phyloP scores from a whole-genome alignment of 2,329 filamentous ascomycete species.

The Penicillium sp. region DNA sequence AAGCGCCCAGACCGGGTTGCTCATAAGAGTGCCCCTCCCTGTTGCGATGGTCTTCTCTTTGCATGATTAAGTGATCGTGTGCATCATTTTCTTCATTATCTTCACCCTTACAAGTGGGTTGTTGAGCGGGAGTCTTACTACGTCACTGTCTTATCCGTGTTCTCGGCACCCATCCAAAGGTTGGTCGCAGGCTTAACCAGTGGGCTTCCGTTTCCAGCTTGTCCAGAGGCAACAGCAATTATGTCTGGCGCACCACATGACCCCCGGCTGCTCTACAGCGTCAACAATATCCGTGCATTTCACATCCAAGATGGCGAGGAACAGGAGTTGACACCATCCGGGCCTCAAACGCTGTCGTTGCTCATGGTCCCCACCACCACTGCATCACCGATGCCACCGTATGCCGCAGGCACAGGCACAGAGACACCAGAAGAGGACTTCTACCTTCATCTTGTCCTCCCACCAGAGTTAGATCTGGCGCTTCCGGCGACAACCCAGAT shows the following conservation, averaged over 20 bases:
- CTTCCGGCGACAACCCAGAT: slow-evolving; percentile 95
- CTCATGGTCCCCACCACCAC: slow-evolving; percentile 93
- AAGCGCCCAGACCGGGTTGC: slow-evolving; percentile 20
- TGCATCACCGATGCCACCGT: slow-evolving; percentile 52
- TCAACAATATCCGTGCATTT: slow-evolving; percentile 86
- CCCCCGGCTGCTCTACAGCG: slow-evolving; percentile 42
- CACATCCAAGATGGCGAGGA: slow-evolving; percentile 88
- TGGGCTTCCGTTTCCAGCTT: too few relatives aligned
- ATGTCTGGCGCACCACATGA: slow-evolving; percentile 35
- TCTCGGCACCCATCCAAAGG: slow-evolving; percentile 18
- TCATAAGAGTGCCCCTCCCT: slow-evolving; percentile 20
- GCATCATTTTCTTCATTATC: background rate
- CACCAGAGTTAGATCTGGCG: slow-evolving; percentile 89
- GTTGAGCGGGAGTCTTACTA: slow-evolving; percentile 4
- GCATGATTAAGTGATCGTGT: too few relatives aligned
- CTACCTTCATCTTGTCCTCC: slow-evolving; percentile 91
- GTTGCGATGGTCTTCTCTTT: too few relatives aligned
- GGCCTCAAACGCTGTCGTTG: slow-evolving; percentile 85
- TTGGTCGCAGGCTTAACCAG: too few relatives aligned
- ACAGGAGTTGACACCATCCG: slow-evolving; percentile 74
- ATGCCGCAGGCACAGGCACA: slow-evolving; percentile 53
- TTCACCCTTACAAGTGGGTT: background rate
- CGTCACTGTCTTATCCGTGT: slow-evolving; percentile 22
- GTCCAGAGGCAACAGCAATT: slow-evolving; percentile 1
- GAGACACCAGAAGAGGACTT: slow-evolving; percentile 76